Evolutionary conservation across 2,329 filamentous ascomycete species (phyloP), one percentile per base, ranked within the genome.

Genomic region (Fulvia fulva): DNA sequence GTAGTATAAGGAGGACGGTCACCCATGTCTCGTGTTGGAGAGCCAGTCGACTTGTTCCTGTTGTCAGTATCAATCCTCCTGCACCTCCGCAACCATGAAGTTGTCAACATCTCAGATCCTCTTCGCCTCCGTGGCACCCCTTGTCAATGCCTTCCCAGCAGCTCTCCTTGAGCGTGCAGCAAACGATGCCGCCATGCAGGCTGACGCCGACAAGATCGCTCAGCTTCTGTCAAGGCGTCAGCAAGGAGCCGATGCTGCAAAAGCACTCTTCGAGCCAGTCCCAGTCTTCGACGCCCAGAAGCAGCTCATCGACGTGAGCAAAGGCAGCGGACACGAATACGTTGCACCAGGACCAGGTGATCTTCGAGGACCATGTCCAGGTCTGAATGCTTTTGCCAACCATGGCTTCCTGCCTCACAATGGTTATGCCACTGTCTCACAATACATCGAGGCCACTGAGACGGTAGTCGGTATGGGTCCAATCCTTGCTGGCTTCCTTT

Each of bases 401-500:
- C 47, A 50, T 54, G 59, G 57, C 32, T 71, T 70, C 56, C 57
- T 72, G 1, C 69, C 70, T 5, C 68, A 67, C 58, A 67, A 71
- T 37, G 70, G 70, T 19, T 67, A 70, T 37, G 70, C 65, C 3
- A 71, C 70, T 11, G 65, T 70, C 41, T 23, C 57, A 21, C 64
- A 71, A 22, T 71, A 69, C 63, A 62, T 70, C 58, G 61, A 69
- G 26, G 63, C 61, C 34, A 70, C 68, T 2, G 59, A 50, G 23
- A 41, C 54, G 16, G 54, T 71, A 5, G 70, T 73, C 45, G 71
- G 71, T 23, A 74, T 74, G 71, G 70, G 69, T 16, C 28, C 59
- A 2, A 65, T 73, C 23, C 65, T 74, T 21, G 65, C 67, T 4
- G 57, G 63, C 22, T 70, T 73, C 57, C 64, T 74, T 37, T 61